phyloP scores from a whole-genome alignment of 441 rosid genomes.

The Eruca vesicaria region DNA sequence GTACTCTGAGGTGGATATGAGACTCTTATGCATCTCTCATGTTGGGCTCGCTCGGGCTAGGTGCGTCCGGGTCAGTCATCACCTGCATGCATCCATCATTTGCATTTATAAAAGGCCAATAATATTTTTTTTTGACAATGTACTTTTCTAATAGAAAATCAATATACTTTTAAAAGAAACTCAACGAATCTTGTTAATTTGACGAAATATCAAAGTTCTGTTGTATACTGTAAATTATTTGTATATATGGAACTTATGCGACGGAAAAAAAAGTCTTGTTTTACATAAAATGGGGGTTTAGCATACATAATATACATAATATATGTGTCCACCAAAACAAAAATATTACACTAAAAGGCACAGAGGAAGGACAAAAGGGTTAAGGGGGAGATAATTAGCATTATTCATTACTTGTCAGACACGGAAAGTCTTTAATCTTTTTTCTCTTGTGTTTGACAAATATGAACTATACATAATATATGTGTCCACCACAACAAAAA shows the following conservation, averaged over 20 bases:
- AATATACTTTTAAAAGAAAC: neutral
- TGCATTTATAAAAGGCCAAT: too few species aligned
- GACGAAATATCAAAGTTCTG: neutral
- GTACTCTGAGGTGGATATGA: too few species aligned
- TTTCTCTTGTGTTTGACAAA: too few species aligned
- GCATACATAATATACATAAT: neutral
- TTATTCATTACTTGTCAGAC: slow-evolving; percentile 36
- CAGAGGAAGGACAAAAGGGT: neutral
- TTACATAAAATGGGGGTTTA: neutral
- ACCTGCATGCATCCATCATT: too few species aligned
- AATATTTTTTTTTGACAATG: neutral
- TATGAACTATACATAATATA: too few species aligned
- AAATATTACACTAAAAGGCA: too few species aligned
- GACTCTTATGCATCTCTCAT: too few species aligned
- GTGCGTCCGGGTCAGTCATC: too few species aligned
- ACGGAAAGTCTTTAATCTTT: slow-evolving; percentile 40
- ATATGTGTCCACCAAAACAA: too few species aligned
- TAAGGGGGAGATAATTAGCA: slow-evolving; percentile 4
- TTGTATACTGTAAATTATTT: neutral
- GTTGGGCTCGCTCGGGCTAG: too few species aligned
- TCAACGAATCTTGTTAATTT: neutral
- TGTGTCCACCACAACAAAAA: too few species aligned
- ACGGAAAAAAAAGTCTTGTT: too few species aligned
- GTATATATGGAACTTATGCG: neutral
- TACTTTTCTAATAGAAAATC: neutral